Percentiles rank a stretch among this genome's conserved stretches.
These are phyloP conservation scores for Auricularia heimuer DNA, from an alignment of 768 basidiomycete genomes.

Conservation along the genomic window DNA sequence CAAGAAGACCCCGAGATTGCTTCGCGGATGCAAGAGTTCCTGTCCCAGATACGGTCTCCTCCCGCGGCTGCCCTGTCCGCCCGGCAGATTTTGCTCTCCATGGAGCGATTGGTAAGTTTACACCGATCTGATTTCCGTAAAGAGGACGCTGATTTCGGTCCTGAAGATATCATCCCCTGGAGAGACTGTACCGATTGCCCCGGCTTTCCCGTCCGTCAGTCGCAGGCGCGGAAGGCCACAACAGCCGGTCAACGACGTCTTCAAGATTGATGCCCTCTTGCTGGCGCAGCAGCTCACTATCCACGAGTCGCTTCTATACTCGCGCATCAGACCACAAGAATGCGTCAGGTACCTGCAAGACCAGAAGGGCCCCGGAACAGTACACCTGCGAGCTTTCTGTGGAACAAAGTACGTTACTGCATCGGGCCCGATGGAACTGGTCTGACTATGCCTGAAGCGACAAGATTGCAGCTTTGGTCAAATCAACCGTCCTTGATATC, in stretches of 20 bases:
- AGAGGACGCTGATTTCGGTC: neutral
- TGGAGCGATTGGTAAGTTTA: slow-evolving; percentile 47
- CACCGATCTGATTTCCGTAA: neutral
- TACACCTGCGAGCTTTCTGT: slow-evolving; percentile 28
- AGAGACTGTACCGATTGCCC: neutral
- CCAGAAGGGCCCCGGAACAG: slow-evolving; percentile 27
- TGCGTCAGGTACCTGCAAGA: slow-evolving; percentile 54
- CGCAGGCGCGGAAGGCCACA: slow-evolving; percentile 36
- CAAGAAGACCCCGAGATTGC: slow-evolving; percentile 58
- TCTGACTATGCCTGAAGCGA: slow-evolving; percentile 44
- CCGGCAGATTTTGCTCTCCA: slow-evolving; percentile 37
- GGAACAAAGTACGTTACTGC: slow-evolving; percentile 14
- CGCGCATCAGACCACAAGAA: slow-evolving; percentile 59
- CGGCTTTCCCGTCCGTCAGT: neutral
- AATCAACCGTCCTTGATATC: slow-evolving; percentile 44
- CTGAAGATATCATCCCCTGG: neutral
- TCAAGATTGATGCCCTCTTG: slow-evolving; percentile 54
- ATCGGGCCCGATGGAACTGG: slow-evolving; percentile 4
- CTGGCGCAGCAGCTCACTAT: slow-evolving; percentile 75
- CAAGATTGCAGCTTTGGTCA: slow-evolving; percentile 59
- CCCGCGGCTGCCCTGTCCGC: slow-evolving; percentile 35
- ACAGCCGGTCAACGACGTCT: slow-evolving; percentile 47
- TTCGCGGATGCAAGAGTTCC: slow-evolving; percentile 44
- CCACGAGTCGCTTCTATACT: slow-evolving; percentile 59
- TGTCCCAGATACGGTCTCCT: slow-evolving; percentile 30